A percentile compares a stretch with the other conserved stretches of the same genome.
Conservation (phyloP, 345 rosid genomes). For the Brassica cretica region DNA sequence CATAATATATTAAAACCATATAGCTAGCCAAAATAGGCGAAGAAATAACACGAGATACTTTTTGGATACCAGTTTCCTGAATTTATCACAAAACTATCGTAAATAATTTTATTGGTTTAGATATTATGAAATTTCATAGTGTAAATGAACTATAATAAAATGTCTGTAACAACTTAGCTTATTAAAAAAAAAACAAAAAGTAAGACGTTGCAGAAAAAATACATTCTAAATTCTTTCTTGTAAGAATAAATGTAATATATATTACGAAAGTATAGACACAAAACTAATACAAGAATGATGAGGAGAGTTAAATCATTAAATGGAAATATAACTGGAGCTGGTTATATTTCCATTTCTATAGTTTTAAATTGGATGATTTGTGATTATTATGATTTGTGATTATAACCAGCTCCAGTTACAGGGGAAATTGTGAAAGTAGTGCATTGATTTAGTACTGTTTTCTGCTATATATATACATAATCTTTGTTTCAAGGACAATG, state of each 20-base stretch:
- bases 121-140: not conserved
- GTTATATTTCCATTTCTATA: too few relatives aligned
- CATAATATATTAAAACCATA: too few relatives aligned
- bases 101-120: not conserved
- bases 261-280: not conserved
- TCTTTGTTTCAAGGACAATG: slow-evolving; percentile 14
- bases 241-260: not conserved
- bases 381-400: too few relatives aligned
- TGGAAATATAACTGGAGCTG: too few relatives aligned
- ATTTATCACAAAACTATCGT: not conserved
- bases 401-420: too few relatives aligned
- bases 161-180: not conserved
- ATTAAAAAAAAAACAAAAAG: not conserved
- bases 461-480: not conserved
- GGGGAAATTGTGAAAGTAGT: too few relatives aligned
- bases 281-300: not conserved
- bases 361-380: too few relatives aligned
- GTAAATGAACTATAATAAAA: not conserved
- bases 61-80: not conserved
- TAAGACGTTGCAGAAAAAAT: not conserved
- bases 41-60: too few relatives aligned
- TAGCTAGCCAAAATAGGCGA: too few relatives aligned
- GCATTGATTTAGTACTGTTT: too few relatives aligned
- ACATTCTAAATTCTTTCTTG: not conserved
- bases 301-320: not conserved